A percentile compares a stretch with the other conserved stretches of the same genome.
These are phyloP conservation scores for Puccinia coronata DNA, from an alignment of 1,284 basidiomycete genomes.

Conservation along the genomic window DNA sequence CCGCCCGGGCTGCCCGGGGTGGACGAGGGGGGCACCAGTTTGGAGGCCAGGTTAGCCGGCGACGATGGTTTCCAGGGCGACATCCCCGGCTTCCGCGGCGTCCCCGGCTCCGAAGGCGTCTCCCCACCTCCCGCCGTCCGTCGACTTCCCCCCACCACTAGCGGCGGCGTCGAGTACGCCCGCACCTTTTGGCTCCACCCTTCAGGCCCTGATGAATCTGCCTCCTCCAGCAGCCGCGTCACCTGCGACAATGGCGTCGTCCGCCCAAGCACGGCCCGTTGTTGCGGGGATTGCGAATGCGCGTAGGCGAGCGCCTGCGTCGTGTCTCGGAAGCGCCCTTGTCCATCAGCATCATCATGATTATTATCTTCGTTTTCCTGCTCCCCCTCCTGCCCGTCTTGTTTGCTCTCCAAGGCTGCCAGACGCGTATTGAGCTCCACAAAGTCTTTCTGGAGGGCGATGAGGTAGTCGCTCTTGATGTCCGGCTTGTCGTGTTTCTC, in stretches of 20 bases:
- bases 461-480: slow-evolving; percentile 42
- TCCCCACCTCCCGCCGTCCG: too few species aligned
- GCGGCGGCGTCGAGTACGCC: slow-evolving; percentile 25
- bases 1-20: not conserved
- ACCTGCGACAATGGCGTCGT: not conserved
- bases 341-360: not conserved
- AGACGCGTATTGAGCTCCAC: slow-evolving; percentile 35
- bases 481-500: slow-evolving; percentile 18
- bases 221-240: not conserved
- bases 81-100: not conserved
- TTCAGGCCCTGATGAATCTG: not conserved
- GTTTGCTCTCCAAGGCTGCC: slow-evolving; percentile 19
- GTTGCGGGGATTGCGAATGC: not conserved
- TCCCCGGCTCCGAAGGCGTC: not conserved
- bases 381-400: not conserved
- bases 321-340: too few species aligned
- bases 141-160: too few species aligned
- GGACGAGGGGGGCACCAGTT: slow-evolving; percentile 28
- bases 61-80: slow-evolving; percentile 34
- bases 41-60: slow-evolving; percentile 39
- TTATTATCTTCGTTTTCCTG: not conserved
- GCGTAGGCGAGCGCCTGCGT: too few species aligned
- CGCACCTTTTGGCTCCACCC: not conserved
- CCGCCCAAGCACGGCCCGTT: not conserved
- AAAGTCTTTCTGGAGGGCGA: slow-evolving; percentile 48